These are phyloP conservation scores for Puccinia novopanici DNA, from an alignment of 1,284 basidiomycete genomes.

Conservation along the genomic window DNA sequence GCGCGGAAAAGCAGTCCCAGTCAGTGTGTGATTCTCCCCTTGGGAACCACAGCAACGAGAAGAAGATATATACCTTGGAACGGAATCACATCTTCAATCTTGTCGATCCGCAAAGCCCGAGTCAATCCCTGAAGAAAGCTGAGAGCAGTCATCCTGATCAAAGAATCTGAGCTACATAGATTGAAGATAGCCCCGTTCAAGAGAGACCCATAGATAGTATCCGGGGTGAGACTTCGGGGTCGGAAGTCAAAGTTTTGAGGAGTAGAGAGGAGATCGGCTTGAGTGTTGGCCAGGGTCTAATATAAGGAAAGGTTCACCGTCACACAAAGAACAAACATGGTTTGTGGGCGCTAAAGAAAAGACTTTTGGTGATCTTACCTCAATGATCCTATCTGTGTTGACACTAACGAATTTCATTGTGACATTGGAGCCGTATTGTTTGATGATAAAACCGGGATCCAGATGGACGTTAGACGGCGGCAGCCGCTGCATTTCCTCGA, in stretches of 20 bases:
- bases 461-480: conserved; percentile 51
- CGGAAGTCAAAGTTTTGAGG: conserved; percentile 42
- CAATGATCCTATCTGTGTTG: conserved; percentile 49
- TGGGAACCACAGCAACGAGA: too few relatives aligned
- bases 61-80: conserved; percentile 33
- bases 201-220: conserved; percentile 40
- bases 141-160: conserved; percentile 40
- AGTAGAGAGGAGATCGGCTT: conserved; percentile 35
- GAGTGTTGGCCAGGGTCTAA: conserved; percentile 34
- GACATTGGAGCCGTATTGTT: conserved; percentile 40
- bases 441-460: conserved; percentile 46
- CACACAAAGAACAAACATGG: background rate
- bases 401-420: conserved; percentile 47
- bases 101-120: conserved; percentile 30
- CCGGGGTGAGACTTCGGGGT: conserved; percentile 31
- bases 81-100: conserved; percentile 41
- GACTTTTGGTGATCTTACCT: conserved; percentile 22
- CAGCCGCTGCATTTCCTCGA: conserved; percentile 71
- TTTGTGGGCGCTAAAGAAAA: background rate
- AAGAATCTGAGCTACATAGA: conserved; percentile 40
- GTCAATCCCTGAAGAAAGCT: conserved; percentile 48
- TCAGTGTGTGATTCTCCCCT: too few relatives aligned
- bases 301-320: background rate
- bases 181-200: conserved; percentile 50
- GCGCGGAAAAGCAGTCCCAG: background rate